Evolutionary conservation across 768 basidiomycete genomes (phyloP), one percentile per base, ranked within the genome.

Genomic region (Hygrophorus russula): DNA sequence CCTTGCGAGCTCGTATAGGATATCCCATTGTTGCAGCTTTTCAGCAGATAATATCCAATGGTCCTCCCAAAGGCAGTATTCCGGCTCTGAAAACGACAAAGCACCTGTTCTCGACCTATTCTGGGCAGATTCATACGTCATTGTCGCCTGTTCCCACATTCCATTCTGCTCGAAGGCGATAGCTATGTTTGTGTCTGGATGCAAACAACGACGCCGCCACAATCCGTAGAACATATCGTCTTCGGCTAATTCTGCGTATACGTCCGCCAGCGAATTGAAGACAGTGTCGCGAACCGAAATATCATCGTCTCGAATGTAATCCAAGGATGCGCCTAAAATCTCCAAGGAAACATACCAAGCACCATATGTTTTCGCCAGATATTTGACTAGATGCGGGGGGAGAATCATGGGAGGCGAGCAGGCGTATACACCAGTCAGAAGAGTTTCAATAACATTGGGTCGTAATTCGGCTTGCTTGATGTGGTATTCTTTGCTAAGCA

Each of bases 51-150:
- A 66, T 46, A 99, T 86, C 94, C 96, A 99, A 59, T 99, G 96
- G 58, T 99, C 96, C 55, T 99, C 96, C 96, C 96, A 99, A 14
- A 99, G 68, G 53, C 87, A 91, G 59, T 93, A 97, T 59, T 99
- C 96, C 1, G 84, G 71, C 59, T 99, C 96, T 10, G 86, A 83
- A 66, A 93, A 98, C 1, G 92, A 80, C 42, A 96, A 78, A 5
- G 74, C 66, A 4, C 90, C 89, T 3, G 75, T 69, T 36, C 91
- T 73, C 6, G 91, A 82, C 59, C 82, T 87, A 51, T 69, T 80
- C 62, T 97, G 93, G 1, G 93, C 96, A 18, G 68, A 65, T 61
- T 99, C 96, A 60, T 99, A 97, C 32, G 82, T 74, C 47, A 70
- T 76, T 31, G 86, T 76, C 0, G 96, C 92, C 54, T 92, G 82